Evolutionary conservation across 257 asterid species (phyloP).

Genomic region (Solanum pinnatisectum): DNA sequence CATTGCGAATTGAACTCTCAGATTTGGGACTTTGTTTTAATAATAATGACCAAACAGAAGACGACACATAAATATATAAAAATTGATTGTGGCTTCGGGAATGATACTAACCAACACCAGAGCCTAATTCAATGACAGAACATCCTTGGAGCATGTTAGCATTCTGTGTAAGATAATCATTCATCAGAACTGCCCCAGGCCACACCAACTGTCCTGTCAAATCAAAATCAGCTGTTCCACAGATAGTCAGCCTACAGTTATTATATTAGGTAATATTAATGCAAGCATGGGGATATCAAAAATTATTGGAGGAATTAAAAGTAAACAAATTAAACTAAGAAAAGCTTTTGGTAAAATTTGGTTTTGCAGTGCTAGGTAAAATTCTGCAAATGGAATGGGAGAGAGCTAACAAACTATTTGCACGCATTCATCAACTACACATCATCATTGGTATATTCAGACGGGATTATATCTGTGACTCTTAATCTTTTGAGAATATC

Average conservation of each 20-base stretch:
- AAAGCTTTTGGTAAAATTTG: not conserved
- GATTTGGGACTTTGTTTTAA: not conserved
- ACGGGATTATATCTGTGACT: not conserved
- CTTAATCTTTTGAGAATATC: not conserved
- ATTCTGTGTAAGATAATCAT: constrained; percentile 62
- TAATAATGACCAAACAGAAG: not conserved
- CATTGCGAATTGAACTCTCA: not conserved
- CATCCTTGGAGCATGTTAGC: constrained; percentile 54
- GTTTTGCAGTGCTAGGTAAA: not conserved
- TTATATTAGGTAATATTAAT: not conserved
- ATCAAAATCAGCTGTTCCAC: constrained; percentile 83
- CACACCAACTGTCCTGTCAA: constrained; percentile 94
- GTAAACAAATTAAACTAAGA: not conserved
- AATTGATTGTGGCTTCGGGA: not conserved
- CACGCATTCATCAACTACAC: not conserved
- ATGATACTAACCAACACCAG: constrained; percentile 77
- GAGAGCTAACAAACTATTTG: not conserved
- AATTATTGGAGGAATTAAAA: not conserved
- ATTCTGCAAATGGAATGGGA: not conserved
- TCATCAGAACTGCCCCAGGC: constrained; percentile 90
- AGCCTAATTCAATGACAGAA: constrained; percentile 80
- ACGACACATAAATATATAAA: not conserved
- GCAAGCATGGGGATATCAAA: not conserved
- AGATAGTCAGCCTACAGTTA: constrained; percentile 20
- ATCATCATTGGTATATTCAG: not conserved